Evolutionary conservation across 805 yeast genomes (phyloP), one percentile per base, ranked within the genome.

Genomic region (Teunomyces gatunensis): DNA sequence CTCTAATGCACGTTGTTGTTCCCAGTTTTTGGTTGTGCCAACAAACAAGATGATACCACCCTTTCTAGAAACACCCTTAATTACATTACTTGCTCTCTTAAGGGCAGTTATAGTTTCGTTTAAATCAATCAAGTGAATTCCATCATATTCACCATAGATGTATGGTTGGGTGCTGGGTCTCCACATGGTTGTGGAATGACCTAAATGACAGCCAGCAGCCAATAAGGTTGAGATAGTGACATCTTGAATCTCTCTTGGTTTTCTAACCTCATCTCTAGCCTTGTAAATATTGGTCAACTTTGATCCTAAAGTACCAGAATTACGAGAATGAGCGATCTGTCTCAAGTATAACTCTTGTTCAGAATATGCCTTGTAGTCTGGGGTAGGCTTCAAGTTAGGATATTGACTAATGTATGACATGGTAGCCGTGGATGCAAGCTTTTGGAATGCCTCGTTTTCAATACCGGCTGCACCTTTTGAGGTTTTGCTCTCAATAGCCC

Each of bases 181-280:
- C 81, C 84, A 86, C 51, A 85, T 73, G 3, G 85, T 74, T 30
- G 81, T 85, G n/a, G 96, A 79, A 57, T 92, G 97, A 25, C 99
- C 99, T 55, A 94, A 73, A 66, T 94, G 99, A 40, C 92, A 92
- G 45, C 97, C 97, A 0, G 97, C 89, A 3, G 97, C 92, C 66
- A 92, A 65, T 45, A 94, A 75, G 48, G 82, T 82, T 27, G 89
- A 73, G 32, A 90, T 73, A 2, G 92, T 77, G 10, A 88, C 63
- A 47, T 87, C 80, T 18, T 77, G 67, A 18, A 81, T 71, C 11
- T 73, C 57, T 30, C 78, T 71, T 13, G 96, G 96, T 20, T 73
- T 68, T 39, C 74, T 71, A 27, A 84, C 72, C 50, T 87, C 87
- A 51, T 78, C 74, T 59, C 84, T 83, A 13, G 96, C 96, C 45